phyloP scores from a whole-genome alignment of 257 asterid species.

The Ocimum tenuiflorum region DNA sequence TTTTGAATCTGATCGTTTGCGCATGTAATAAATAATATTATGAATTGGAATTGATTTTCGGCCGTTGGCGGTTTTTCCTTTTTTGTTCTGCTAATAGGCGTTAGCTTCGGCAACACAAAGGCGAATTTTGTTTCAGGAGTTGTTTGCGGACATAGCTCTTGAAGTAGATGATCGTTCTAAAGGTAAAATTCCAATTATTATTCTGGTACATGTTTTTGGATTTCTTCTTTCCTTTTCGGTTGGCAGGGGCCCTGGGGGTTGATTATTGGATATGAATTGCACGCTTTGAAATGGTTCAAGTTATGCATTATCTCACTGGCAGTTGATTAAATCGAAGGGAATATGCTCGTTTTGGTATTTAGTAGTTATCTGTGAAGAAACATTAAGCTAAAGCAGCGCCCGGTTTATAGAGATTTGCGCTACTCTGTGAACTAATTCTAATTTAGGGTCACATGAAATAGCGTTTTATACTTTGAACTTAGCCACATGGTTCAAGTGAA shows the following conservation, averaged over 20 bases:
- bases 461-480: background rate
- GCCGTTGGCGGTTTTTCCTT: constrained; percentile 1
- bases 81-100: constrained; percentile 39
- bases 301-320: background rate
- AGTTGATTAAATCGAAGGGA: background rate
- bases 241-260: background rate
- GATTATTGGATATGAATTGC: constrained; percentile 3
- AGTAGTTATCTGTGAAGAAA: background rate
- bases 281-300: background rate
- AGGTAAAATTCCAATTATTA: constrained; percentile 38
- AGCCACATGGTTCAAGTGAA: constrained; percentile 8
- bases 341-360: background rate
- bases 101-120: constrained; percentile 72
- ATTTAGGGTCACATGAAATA: background rate
- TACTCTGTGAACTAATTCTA: background rate
- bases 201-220: constrained; percentile 2
- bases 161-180: constrained; percentile 95
- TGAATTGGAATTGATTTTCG: background rate
- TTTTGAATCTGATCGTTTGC: background rate
- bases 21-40: background rate
- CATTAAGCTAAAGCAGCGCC: background rate
- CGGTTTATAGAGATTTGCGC: background rate
- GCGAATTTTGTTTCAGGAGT: constrained; percentile 71
- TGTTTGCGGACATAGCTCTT: constrained; percentile 85
- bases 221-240: background rate